These are phyloP conservation scores for Backusella westeae DNA, from an alignment of 192 early-diverging fungal species.

Conservation along the genomic window DNA sequence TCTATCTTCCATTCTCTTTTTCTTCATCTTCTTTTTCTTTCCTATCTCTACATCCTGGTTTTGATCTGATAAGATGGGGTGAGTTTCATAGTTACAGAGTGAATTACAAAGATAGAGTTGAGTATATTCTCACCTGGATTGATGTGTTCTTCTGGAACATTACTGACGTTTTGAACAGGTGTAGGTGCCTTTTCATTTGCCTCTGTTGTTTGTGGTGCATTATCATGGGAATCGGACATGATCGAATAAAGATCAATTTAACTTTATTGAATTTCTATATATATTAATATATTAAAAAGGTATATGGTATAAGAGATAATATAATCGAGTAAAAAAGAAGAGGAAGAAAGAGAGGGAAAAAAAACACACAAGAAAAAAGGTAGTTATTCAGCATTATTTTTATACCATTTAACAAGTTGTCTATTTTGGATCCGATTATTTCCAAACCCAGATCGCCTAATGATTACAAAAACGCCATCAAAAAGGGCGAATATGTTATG, in stretches of 20 bases:
- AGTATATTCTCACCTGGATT: not conserved
- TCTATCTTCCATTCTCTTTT: conserved; percentile 16
- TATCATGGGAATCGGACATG: not conserved
- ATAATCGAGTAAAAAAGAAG: not conserved
- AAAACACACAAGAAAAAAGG: not conserved
- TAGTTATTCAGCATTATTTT: too few relatives aligned
- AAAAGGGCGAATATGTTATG: not conserved
- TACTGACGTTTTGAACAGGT: not conserved
- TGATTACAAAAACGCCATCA: not conserved
- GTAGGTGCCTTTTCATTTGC: not conserved
- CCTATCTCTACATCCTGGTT: not conserved
- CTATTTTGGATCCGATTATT: not conserved
- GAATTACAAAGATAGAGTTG: not conserved
- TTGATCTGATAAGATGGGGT: not conserved
- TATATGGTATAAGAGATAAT: not conserved
- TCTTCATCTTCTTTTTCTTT: not conserved
- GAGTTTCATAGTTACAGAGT: too few relatives aligned
- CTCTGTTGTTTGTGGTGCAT: not conserved
- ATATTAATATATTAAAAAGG: too few relatives aligned
- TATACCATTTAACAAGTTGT: not conserved
- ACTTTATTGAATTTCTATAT: not conserved
- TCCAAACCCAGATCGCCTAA: not conserved
- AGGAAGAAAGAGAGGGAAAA: not conserved
- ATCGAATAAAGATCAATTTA: not conserved
- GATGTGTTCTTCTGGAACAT: not conserved